Evolutionary conservation across 495 filamentous ascomycete genomes (phyloP), one percentile per base, ranked within the genome.

Genomic region (Articulospora tetracladia): DNA sequence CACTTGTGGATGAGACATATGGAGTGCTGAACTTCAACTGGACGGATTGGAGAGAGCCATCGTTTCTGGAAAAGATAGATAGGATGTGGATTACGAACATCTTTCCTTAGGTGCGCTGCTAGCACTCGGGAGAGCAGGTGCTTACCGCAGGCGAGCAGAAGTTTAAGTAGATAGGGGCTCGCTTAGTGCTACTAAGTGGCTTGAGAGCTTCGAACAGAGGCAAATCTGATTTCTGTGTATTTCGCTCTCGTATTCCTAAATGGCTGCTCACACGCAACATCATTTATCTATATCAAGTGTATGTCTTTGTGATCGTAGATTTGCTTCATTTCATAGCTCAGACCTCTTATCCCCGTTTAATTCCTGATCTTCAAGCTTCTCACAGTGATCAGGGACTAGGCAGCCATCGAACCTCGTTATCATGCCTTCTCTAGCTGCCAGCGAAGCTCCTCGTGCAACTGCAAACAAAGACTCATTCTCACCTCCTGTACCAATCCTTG

Each of bases 1-100:
- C 77, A 6, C 71, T 75, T 49, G 50, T 63, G 0, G 76, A 80
- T n/a, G 77, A 80, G 69, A 52, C 62, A 1, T 82, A 68, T 69
- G 77, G 78, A 0, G 25, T 79, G 49, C 22, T 82, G 56, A 70
- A 72, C 53, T 60, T 69, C 0, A 69, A 79, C 55, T 80, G 77
- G 78, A 67, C 32, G 11, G 73, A 58, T 20, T 72, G 77, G 74
- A 71, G 77, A 67, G 80, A 82, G 15, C 41, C 41, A 4, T n/a
- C 15, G 4, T 47, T 47, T 47, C 7, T 19, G 20, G 20, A n/a
- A n/a, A 19, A 19, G 20, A 19, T 47, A 6, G 41, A 23, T 47
- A 6, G 41, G 15, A 47, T 47, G 41, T 47, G 41, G 17, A 47
- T 19, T 47, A 47, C 30, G 13, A 32, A 32, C 4, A 6, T 32